A percentile compares a stretch with the other conserved stretches of the same genome.
Evolutionary conservation across 2,329 filamentous ascomycete genomes (phyloP).

Genomic region (Trichoderma sp.): DNA sequence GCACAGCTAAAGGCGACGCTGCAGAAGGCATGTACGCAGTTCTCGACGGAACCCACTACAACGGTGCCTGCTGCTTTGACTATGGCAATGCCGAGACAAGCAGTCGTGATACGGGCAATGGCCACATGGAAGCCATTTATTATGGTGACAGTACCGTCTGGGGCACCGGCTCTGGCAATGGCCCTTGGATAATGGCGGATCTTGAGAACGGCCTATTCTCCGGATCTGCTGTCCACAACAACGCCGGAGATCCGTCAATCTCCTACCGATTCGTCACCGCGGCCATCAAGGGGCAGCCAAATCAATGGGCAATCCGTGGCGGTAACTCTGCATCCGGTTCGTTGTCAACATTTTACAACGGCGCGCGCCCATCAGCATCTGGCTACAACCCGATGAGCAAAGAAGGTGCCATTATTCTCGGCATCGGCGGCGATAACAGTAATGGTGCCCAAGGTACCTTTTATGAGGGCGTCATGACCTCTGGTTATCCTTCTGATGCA

Average conservation of each 20-base stretch:
- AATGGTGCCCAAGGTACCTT: background rate
- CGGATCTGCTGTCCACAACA: background rate
- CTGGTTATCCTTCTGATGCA: conserved; percentile 1
- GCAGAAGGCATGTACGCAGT: conserved; percentile 10
- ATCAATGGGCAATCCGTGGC: background rate
- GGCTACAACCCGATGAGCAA: conserved; percentile 7
- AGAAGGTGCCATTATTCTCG: conserved; percentile 1
- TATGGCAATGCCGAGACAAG: conserved; percentile 9
- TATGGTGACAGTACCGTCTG: background rate
- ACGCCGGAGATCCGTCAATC: background rate
- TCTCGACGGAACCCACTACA: conserved; percentile 5
- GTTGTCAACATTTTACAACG: background rate
- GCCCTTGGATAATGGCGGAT: conserved; percentile 9
- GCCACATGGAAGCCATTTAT: conserved; percentile 11
- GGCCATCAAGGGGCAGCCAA: background rate
- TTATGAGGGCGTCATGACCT: conserved; percentile 11
- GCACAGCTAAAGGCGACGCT: background rate
- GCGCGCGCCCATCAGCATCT: background rate
- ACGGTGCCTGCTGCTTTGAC: conserved; percentile 3
- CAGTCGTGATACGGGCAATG: background rate
- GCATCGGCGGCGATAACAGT: background rate
- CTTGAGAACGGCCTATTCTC: conserved; percentile 9
- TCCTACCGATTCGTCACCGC: background rate
- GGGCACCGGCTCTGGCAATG: conserved; percentile 2
- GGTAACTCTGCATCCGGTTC: background rate